These are phyloP conservation scores for Sherardia arvensis DNA, from an alignment of 257 asterid genomes.

Conservation along the genomic window DNA sequence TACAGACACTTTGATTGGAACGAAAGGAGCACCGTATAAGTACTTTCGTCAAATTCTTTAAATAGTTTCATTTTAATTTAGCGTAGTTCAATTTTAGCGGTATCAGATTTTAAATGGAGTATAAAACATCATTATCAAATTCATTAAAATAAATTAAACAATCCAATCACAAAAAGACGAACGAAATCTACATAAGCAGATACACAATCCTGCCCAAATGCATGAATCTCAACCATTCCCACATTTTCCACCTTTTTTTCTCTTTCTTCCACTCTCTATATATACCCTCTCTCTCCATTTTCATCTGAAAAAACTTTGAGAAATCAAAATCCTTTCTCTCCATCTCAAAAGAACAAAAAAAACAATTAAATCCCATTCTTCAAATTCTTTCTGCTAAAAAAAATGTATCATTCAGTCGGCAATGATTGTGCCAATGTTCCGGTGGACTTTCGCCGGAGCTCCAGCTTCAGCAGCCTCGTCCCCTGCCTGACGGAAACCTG, in stretches of 20 bases:
- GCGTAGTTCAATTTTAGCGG: too few species aligned
- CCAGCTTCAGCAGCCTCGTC: slow-evolving; percentile 51
- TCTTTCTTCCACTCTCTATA: slow-evolving; percentile 21
- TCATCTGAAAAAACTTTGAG: slow-evolving; percentile 16
- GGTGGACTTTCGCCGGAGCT: slow-evolving; percentile 35
- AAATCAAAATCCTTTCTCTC: not conserved
- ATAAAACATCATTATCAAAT: too few species aligned
- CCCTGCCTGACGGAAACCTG: slow-evolving; percentile 65
- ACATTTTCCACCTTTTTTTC: not conserved
- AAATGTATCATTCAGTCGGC: slow-evolving; percentile 12
- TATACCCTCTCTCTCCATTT: slow-evolving; percentile 8
- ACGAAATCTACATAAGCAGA: slow-evolving; percentile 1
- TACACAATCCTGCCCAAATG: slow-evolving; percentile 8
- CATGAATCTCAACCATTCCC: slow-evolving; percentile 13
- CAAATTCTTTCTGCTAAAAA: not conserved
- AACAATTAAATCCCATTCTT: not conserved
- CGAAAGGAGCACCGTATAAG: too few species aligned
- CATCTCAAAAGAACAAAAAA: not conserved
- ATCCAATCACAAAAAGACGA: slow-evolving; percentile 4
- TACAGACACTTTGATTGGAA: too few species aligned
- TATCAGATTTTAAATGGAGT: too few species aligned
- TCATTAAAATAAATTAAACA: too few species aligned
- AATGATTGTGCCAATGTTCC: slow-evolving; percentile 26
- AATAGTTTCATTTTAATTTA: too few species aligned
- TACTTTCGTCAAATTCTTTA: too few species aligned